Base-by-base conservation (phyloP, 371 early-diverging fungal genomes). In the Rhizopus arrhizus region DNA sequence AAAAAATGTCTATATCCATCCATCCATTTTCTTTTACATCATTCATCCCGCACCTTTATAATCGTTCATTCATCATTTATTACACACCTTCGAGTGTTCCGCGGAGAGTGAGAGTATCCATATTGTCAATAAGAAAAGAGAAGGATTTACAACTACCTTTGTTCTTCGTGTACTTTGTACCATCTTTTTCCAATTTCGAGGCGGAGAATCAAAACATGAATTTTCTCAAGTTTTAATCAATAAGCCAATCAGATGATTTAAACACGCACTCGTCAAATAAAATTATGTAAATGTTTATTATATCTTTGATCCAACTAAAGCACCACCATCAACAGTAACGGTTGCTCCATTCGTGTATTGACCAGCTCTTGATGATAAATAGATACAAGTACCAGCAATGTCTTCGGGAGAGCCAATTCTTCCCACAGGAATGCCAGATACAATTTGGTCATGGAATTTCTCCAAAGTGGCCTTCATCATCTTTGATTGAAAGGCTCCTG, bases 261-360 rank as follows among this genome's bases (percentile, higher is more conserved):
- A 38, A 11, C 4, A 2, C 13, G 5, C 40, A 38, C 40, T 8
- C 13, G 2, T 38, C 8, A 11, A 13, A 38, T 38, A 38, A 38
- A 2, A 8, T 11, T 11, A 38, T 38, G 38, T 10, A 38, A 38
- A 13, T 8, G 11, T 31, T 31, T 29, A 45, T 59, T 65, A 65
- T 15, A 65, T 35, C 38, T 51, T 47, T 22, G 64, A 50, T 53
- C 29, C 55, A 22, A 35, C 55, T 9, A 74, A 48, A n/a, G 82
- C 64, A 36, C 95, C 96, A 56, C 96, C 96, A 68, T 95, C 95
- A 7, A 93, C 85, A 4, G 86, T 78, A 54, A 96, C 87, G n/a
- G 89, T 77, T 47, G 88, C 85, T 33, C 95, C 96, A 35, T 85
- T 92, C 46, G 92, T 84, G 62, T 94, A 94, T 22, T 91, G 85